These are phyloP conservation scores for Acorus gramineus DNA, from an alignment of 106 monocot species.

Conservation along the genomic window DNA sequence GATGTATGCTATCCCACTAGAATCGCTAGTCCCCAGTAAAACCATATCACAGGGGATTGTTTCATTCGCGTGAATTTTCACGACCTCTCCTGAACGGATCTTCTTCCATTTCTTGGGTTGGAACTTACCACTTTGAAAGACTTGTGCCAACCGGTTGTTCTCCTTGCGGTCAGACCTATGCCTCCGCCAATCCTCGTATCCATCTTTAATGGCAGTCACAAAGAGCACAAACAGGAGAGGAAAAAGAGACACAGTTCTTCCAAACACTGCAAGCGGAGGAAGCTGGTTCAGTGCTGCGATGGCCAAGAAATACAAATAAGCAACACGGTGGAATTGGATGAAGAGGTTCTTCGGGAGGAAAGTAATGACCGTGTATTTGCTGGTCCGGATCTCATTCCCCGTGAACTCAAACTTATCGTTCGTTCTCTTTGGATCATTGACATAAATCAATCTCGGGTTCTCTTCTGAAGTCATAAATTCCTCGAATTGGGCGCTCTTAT, in stretches of 20 bases:
- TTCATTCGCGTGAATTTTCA: conserved; percentile 79
- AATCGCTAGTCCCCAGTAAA: conserved; percentile 82
- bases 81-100: conserved; percentile 75
- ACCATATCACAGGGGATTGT: conserved; percentile 91
- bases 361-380: conserved; percentile 90
- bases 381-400: conserved; percentile 92
- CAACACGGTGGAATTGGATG: conserved; percentile 90
- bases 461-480: conserved; percentile 46
- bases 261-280: conserved; percentile 95
- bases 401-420: conserved; percentile 88
- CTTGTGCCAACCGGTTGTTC: conserved; percentile 69
- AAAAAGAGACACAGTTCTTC: conserved; percentile 91
- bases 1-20: conserved; percentile 90
- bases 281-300: conserved; percentile 98
- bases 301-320: conserved; percentile 89
- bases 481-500: conserved; percentile 64
- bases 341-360: conserved; percentile 96
- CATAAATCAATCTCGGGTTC: conserved; percentile 61
- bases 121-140: conserved; percentile 72
- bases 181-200: conserved; percentile 95
- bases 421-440: conserved; percentile 82
- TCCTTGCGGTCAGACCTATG: conserved; percentile 94
- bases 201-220: conserved; percentile 99
- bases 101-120: conserved; percentile 77
- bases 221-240: conserved; percentile 92